Evolutionary conservation across 2,329 filamentous ascomycete species (phyloP).

Genomic region (Aspergillus terreus): DNA sequence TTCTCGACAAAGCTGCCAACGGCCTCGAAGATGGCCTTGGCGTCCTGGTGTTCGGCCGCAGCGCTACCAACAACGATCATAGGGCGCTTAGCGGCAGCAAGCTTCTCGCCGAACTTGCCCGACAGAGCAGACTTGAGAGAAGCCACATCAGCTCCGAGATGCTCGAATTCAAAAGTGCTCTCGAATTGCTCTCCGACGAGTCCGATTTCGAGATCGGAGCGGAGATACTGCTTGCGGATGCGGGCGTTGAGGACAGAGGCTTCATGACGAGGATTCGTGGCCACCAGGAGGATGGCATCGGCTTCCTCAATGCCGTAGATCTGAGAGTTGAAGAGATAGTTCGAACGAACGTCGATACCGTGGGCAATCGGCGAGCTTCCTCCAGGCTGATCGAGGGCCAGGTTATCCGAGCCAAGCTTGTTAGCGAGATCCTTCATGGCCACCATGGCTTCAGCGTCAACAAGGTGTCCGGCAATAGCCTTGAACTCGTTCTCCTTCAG

Average conservation of each 20-base stretch:
- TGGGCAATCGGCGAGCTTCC: constrained; percentile 83
- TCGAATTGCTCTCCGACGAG: constrained; percentile 88
- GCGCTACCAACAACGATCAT: constrained; percentile 97
- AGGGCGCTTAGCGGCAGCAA: constrained; percentile 79
- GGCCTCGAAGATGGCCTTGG: constrained; percentile 89
- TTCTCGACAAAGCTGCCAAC: constrained; percentile 90
- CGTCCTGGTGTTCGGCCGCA: constrained; percentile 84
- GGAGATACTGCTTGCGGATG: constrained; percentile 96
- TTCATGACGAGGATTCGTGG: constrained; percentile 93
- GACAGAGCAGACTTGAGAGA: constrained; percentile 81
- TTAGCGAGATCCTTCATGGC: constrained; percentile 97
- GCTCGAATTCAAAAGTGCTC: constrained; percentile 92
- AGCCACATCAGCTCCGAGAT: constrained; percentile 74
- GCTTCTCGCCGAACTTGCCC: constrained; percentile 88
- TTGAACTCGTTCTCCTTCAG: constrained; percentile 95
- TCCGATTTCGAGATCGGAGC: constrained; percentile 88
- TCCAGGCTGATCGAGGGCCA: constrained; percentile 84
- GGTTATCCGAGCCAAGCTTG: constrained; percentile 91
- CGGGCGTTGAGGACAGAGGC: constrained; percentile 92
- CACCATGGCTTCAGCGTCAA: constrained; percentile 88
- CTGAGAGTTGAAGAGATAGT: constrained; percentile 94
- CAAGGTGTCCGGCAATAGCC: constrained; percentile 83
- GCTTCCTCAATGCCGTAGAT: constrained; percentile 93
- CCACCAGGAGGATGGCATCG: constrained; percentile 85
- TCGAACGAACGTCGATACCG: constrained; percentile 87